Percentiles rank a stretch among this genome's conserved stretches.
Conservation (phyloP, 108 stramenopile species). For the Fragilariopsis cylindrus region DNA sequence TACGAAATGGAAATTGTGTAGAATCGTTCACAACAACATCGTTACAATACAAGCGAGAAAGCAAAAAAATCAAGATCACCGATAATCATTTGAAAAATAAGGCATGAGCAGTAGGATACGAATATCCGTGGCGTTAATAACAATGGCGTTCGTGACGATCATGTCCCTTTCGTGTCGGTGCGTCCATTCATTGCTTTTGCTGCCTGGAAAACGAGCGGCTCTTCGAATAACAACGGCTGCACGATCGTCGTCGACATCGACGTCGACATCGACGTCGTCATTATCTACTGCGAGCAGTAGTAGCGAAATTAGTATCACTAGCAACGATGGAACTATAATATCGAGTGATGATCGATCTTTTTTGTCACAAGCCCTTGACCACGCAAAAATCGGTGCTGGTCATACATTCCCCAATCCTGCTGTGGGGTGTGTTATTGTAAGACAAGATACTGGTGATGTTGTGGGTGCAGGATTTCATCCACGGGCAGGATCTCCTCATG, state of each 20-base stretch:
- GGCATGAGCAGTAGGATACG: slow-evolving; percentile 3
- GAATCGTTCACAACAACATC: no score
- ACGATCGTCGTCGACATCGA: neutral
- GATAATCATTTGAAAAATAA: neutral
- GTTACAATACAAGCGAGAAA: no score
- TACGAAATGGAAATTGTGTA: no score
- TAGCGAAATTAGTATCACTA: neutral
- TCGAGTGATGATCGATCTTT: slow-evolving; percentile 28
- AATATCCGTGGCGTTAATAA: neutral
- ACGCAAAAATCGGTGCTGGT: slow-evolving; percentile 59
- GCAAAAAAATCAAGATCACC: neutral
- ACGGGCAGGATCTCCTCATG: slow-evolving; percentile 84
- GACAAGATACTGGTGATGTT: slow-evolving; percentile 42
- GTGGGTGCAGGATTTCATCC: slow-evolving; percentile 88
- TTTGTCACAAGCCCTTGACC: slow-evolving; percentile 49
- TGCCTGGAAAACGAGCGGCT: neutral
- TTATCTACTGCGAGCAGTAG: neutral
- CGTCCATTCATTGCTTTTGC: slow-evolving; percentile 7
- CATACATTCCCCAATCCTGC: slow-evolving; percentile 89
- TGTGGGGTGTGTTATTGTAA: slow-evolving; percentile 86
- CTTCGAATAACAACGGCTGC: neutral
- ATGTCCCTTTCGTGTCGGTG: slow-evolving; percentile 3
- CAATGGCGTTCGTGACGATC: neutral
- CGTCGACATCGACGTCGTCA: neutral
- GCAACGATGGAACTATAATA: neutral